Evolutionary conservation across 2,329 filamentous ascomycete genomes (phyloP), one percentile per base, ranked within the genome.

Genomic region (Fusarium begoniae): DNA sequence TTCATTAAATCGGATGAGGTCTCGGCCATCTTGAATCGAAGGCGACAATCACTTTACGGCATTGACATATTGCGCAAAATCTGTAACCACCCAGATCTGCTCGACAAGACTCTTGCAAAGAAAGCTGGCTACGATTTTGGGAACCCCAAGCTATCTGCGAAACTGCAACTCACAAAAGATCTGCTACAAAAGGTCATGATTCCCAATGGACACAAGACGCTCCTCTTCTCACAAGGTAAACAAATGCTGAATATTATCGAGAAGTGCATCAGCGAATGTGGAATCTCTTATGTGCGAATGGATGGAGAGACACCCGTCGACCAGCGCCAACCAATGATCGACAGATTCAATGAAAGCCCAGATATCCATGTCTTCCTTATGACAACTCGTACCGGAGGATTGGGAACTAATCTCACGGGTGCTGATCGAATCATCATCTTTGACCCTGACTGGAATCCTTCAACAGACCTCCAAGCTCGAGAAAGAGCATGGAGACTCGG

Each of bases 401-500:
- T 99, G 20, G 96, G 96, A 11, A 93, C 98, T 53, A 99, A 99
- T 75, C 85, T 99, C 28, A 99, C 96, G 0, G 96, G 96, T 13
- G 96, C 96, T 10, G 94, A 98, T 80, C 91, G 96, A 40, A 96
- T 99, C 73, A 98, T 99, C 79, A 98, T 99, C 62, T 99, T 96
- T 79, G 97, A 99, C 79, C 97, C 96, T 0, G 96, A 99, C 80
- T 99, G 96, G 96, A 98, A 98, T 78, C 96, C 96, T 5, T 98
- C 96, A 0, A 98, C 96, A 0, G 96, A 99, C 79, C 87, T 98
- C 32, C 96, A 99, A 83, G 96, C 96, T 22, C 92, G 96, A 54
- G 96, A 99, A 83, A 90, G 96, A 78, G 96, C 97, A 11, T 99
- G 96, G 96, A 91, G 96, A 65, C 85, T 99, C 5, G 96, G 96